Percentiles rank a stretch among this genome's conserved stretches.
phyloP scores from a whole-genome alignment of 345 rosid genomes.

The Schrenkiella parvula region DNA sequence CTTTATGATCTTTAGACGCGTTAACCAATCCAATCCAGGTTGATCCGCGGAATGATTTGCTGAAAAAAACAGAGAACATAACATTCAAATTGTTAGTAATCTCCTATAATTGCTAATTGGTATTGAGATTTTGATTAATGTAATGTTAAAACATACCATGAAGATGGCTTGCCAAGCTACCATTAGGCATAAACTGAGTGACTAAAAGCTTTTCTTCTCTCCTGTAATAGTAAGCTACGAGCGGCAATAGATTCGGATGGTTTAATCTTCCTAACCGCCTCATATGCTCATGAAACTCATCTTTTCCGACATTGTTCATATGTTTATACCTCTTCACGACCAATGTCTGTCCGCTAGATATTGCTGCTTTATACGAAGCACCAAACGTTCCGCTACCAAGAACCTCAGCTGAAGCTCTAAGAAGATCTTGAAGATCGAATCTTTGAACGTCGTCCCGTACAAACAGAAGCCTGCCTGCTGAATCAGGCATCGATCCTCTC shows the following conservation, averaged over 20 bases:
- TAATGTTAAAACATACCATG: slow-evolving; percentile 44
- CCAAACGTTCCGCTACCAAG: slow-evolving; percentile 82
- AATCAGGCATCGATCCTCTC: slow-evolving; percentile 27
- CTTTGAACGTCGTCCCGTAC: slow-evolving; percentile 44
- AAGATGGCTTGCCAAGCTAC: slow-evolving; percentile 67
- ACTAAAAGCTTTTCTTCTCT: slow-evolving; percentile 69
- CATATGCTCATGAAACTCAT: slow-evolving; percentile 71
- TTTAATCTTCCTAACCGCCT: slow-evolving; percentile 52
- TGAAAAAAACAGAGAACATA: slow-evolving; percentile 21
- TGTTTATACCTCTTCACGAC: slow-evolving; percentile 83
- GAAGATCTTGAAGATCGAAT: slow-evolving; percentile 64
- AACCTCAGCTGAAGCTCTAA: slow-evolving; percentile 69
- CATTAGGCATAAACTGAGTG: slow-evolving; percentile 40
- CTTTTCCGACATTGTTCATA: slow-evolving; percentile 63
- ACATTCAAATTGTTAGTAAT: background rate
- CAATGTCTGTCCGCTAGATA: slow-evolving; percentile 33
- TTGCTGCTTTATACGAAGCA: slow-evolving; percentile 63
- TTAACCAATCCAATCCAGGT: slow-evolving; percentile 55
- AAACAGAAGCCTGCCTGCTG: slow-evolving; percentile 43
- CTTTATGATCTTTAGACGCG: slow-evolving; percentile 53
- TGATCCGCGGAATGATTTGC: slow-evolving; percentile 41
- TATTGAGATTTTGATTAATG: background rate
- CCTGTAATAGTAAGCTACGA: slow-evolving; percentile 58
- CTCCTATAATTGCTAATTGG: background rate
- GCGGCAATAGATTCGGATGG: slow-evolving; percentile 55